Base-by-base conservation (phyloP, 352 stramenopile genomes). In the Pythium biforme region DNA sequence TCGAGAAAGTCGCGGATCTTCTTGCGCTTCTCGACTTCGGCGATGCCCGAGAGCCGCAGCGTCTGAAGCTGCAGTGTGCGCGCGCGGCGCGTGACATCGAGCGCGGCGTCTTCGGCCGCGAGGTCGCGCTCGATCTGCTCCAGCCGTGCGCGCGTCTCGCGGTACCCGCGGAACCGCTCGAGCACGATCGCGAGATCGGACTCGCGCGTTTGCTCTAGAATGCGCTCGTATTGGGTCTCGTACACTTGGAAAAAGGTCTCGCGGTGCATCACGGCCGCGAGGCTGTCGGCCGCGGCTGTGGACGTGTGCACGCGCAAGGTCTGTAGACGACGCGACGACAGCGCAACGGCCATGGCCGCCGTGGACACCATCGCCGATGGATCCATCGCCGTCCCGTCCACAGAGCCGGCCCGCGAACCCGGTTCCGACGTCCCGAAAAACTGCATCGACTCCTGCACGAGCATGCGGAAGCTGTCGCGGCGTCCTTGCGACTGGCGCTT, bases 221-320 rank as follows among this genome's bases (percentile, higher is more conserved):
- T 73, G 4, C 71, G 72, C 2, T 75, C 76, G 57, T 86, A 90
- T 41, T 89, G 77, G 0, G 59, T 71, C 60, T 90, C 81, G 58
- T 86, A 87, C 4, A 83, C 61, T 11, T 83, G 70, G 63, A 84
- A 83, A 22, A 82, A 62, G n/a, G 76, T 74, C 59, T 90, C 79
- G 1, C 76, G 72, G 51, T 68, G 48, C 29, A 60, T 34, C 33
- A 71, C 41, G 17, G 46, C 12, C 67, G 63, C 19, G 49, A 72
- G 59, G 61, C 76, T 55, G 56, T 83, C 56, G 17, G 37, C 34
- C 25, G 64, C 59, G 19, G n/a, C 34, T 19, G 50, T 20, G 26
- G 29, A 23, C 14, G 70, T 69, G n/a, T 66, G 74, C 26, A 62
- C 59, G 39, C 74, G 66, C 5, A 59, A 34, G 11, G 17, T 34